Evolutionary conservation across 495 filamentous ascomycete genomes (phyloP).

Genomic region (Penicillium riverlandense): DNA sequence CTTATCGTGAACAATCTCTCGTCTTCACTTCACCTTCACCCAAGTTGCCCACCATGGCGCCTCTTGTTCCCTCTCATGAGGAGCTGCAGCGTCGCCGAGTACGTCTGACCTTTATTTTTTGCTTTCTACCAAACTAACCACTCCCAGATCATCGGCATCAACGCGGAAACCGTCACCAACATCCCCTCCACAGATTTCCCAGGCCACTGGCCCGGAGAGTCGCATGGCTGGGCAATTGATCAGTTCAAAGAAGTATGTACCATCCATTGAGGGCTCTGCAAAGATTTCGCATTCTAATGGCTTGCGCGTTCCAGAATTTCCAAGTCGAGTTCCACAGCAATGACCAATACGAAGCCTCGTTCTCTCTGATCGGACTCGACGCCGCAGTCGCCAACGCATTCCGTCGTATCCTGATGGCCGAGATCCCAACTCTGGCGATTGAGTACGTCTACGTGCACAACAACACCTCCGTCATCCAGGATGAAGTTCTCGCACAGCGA

Average conservation of each 20-base stretch:
- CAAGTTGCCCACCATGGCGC: slow-evolving; percentile 34
- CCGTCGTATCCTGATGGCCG: slow-evolving; percentile 91
- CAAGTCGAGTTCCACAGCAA: slow-evolving; percentile 77
- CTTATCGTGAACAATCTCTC: slow-evolving; percentile 27
- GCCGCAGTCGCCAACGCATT: slow-evolving; percentile 95
- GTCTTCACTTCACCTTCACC: slow-evolving; percentile 18
- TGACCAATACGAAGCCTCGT: slow-evolving; percentile 63
- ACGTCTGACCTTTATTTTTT: slow-evolving; percentile 2
- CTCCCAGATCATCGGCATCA: slow-evolving; percentile 71
- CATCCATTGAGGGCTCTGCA: neutral
- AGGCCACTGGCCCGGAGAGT: slow-evolving; percentile 82
- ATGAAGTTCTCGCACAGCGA: slow-evolving; percentile 87
- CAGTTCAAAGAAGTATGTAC: slow-evolving; percentile 54
- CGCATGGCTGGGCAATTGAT: slow-evolving; percentile 77
- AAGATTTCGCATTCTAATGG: slow-evolving; percentile 4
- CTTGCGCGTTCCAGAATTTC: slow-evolving; percentile 44
- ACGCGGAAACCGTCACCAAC: slow-evolving; percentile 81
- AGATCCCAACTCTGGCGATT: slow-evolving; percentile 90
- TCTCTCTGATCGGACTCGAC: slow-evolving; percentile 87
- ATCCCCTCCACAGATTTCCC: slow-evolving; percentile 86
- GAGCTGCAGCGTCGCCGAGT: slow-evolving; percentile 47
- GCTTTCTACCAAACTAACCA: slow-evolving; percentile 7
- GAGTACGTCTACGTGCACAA: slow-evolving; percentile 85
- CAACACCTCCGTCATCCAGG: slow-evolving; percentile 96
- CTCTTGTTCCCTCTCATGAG: slow-evolving; percentile 38